Conservation (phyloP, 2,329 filamentous ascomycete species). For the Monosporascus cannonballus region DNA sequence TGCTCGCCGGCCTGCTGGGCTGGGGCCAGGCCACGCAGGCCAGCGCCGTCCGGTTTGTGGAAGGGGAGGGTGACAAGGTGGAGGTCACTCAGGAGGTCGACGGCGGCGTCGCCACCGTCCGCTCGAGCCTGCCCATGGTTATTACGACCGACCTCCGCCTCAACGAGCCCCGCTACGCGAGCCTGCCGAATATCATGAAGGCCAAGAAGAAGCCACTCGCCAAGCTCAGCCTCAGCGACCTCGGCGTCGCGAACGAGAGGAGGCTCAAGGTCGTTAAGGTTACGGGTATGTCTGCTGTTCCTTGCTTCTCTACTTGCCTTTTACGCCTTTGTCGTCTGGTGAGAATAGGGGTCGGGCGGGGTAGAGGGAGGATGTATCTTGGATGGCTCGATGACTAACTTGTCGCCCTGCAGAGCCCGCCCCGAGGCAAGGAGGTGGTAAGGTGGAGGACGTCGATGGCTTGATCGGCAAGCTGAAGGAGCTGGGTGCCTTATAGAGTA, state of each 20-base stretch:
- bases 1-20: slow-evolving; percentile 85
- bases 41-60: slow-evolving; percentile 67
- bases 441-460: slow-evolving; percentile 97
- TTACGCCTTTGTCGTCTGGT: background rate
- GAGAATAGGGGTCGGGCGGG: background rate
- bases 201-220: slow-evolving; percentile 99
- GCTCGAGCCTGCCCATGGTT: slow-evolving; percentile 80
- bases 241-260: slow-evolving; percentile 67
- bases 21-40: slow-evolving; percentile 97
- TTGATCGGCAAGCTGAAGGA: slow-evolving; percentile 93
- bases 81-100: slow-evolving; percentile 89
- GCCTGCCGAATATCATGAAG: slow-evolving; percentile 99
- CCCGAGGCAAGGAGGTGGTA: slow-evolving; percentile 83
- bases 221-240: slow-evolving; percentile 82
- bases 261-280: slow-evolving; percentile 89
- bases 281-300: slow-evolving; percentile 51
- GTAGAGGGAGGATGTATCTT: background rate
- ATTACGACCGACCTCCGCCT: slow-evolving; percentile 92
- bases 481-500: slow-evolving; percentile 71
- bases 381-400: slow-evolving; percentile 6
- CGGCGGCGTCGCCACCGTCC: slow-evolving; percentile 86
- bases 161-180: slow-evolving; percentile 94
- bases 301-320: background rate
- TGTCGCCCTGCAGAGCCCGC: slow-evolving; percentile 62
- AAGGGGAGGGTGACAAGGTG: slow-evolving; percentile 56